phyloP scores from a whole-genome alignment of 768 basidiomycete species.

The Cystobasidium tubakii region DNA sequence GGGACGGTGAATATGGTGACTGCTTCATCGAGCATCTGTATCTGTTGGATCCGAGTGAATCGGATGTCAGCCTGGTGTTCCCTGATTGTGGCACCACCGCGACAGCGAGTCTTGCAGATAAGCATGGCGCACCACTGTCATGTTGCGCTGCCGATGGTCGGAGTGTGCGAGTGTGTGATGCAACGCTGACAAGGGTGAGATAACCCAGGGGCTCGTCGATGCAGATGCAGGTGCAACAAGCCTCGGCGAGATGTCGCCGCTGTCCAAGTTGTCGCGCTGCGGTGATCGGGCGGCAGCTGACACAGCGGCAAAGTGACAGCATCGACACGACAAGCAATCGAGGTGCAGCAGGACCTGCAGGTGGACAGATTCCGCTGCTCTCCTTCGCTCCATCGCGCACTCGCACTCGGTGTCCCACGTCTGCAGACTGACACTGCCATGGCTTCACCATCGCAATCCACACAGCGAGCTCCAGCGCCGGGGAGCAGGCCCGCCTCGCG shows the following conservation, averaged over 20 bases:
- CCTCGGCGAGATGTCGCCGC: no score
- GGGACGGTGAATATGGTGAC: slow-evolving; percentile 49
- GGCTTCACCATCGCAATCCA: not conserved
- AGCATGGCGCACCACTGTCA: not conserved
- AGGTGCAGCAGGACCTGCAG: no score
- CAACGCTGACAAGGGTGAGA: not conserved
- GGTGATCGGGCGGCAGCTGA: no score
- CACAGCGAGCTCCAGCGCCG: not conserved
- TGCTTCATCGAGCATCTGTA: slow-evolving; percentile 40
- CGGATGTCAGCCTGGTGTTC: not conserved
- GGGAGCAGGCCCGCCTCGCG: not conserved
- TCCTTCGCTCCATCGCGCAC: no score
- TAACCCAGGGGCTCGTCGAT: no score
- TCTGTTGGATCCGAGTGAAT: slow-evolving; percentile 32
- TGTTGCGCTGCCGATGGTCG: not conserved
- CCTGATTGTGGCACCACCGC: not conserved
- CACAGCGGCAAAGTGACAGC: not conserved
- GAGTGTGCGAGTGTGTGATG: not conserved
- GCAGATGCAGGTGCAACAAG: no score
- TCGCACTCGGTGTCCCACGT: no score
- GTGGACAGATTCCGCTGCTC: no score
- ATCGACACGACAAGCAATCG: not conserved
- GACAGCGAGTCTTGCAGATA: not conserved
- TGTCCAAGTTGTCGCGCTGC: no score
- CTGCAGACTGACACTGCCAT: no score